These are phyloP conservation scores for Coniella vitis DNA, from an alignment of 2,329 filamentous ascomycete species.

Conservation along the genomic window DNA sequence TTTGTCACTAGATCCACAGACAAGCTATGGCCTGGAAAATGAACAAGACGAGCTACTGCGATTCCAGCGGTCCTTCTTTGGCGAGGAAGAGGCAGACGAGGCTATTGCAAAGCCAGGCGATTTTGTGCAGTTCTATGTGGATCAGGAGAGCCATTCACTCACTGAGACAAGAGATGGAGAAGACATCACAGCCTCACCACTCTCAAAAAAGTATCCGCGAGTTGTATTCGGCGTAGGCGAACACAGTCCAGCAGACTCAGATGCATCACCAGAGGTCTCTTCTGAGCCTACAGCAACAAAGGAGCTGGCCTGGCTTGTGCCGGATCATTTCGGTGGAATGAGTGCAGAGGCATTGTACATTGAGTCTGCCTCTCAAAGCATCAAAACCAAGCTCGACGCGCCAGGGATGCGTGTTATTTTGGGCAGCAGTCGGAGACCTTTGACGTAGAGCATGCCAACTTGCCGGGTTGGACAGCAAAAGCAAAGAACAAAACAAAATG, in stretches of 20 bases:
- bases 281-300: neutral
- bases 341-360: conserved; percentile 15
- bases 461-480: too few relatives aligned
- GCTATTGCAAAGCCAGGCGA: conserved; percentile 58
- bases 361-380: conserved; percentile 11
- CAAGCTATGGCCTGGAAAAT: conserved; percentile 35
- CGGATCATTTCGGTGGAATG: conserved; percentile 11
- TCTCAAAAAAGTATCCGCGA: conserved; percentile 1
- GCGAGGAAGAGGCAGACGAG: conserved; percentile 30
- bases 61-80: conserved; percentile 45
- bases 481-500: too few relatives aligned
- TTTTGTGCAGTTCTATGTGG: conserved; percentile 58
- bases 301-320: neutral
- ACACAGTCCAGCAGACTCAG: neutral
- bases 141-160: conserved; percentile 22
- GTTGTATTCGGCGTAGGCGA: conserved; percentile 10
- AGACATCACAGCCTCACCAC: too few relatives aligned
- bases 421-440: neutral
- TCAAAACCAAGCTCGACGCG: conserved; percentile 19
- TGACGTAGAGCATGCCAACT: too few relatives aligned
- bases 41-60: conserved; percentile 46
- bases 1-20: conserved; percentile 69
- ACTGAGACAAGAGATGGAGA: conserved; percentile 1
- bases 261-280: neutral
- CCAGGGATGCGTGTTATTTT: conserved; percentile 5